Base-by-base conservation (phyloP, 306 rosid genomes). In the Cicer judaicum region DNA sequence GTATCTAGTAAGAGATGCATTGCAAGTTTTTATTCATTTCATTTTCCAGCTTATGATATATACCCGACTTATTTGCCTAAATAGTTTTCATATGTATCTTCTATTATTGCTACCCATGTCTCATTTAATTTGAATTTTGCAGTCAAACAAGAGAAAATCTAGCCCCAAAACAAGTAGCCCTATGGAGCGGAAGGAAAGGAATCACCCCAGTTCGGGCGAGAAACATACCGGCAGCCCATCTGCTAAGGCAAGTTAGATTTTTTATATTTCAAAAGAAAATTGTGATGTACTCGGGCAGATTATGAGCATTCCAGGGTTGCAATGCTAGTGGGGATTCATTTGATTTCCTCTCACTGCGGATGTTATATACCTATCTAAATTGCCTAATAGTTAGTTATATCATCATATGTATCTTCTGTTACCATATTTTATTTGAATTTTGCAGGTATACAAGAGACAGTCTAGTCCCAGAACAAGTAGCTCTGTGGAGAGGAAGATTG, bases 391-490 rank as follows among this genome's bases (percentile, higher is more conserved):
- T 75, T 42, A 29, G 34, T 29, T 29, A 29, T 29, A 29, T 29
- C 34, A 48, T 36, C 5, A 43, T 44, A 38, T 19, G 15, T 60
- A 38, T 78, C 11, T 16, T 47, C 18, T 1, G 43, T 18, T 34
- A 7, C 66, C 11, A 38, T 18, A 14, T 49, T 69, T 10, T 70
- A 5, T 73, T 72, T 72, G 71, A 65, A 44, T 76, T 56, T 73
- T 75, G 88, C 91, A 95, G 98, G 90, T 96, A 69, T 92, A 88
- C 84, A 94, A 94, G 89, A 84, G 91, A 82, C 90, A 88, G 81
- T 81, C 88, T 5, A 87, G 94, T 85, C 79, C 83, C 15, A 85
- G 70, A 82, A 73, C 73, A 70, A 78, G 83, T 69, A 85, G 88
- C 84, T 85, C 90, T 5, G 34, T 84, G 60, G 88, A 83, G 84